A percentile compares a stretch with the other conserved stretches of the same genome.
These are phyloP conservation scores for Curvularia verruculosa DNA, from an alignment of 2,329 filamentous ascomycete species.

Conservation along the genomic window DNA sequence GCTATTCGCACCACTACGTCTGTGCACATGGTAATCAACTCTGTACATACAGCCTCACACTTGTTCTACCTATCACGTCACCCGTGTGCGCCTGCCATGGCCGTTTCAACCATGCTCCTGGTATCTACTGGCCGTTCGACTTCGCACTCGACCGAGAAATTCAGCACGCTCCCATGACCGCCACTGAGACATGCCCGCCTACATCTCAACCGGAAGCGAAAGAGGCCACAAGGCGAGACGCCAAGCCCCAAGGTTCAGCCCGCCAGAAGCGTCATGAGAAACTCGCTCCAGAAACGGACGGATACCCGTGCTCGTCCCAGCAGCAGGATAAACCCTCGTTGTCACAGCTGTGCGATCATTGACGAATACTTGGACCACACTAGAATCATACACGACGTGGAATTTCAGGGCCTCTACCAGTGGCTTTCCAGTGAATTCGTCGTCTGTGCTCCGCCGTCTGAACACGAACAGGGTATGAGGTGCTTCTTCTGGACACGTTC, in stretches of 20 bases:
- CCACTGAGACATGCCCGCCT: too few species aligned
- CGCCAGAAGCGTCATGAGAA: background rate
- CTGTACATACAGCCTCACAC: too few species aligned
- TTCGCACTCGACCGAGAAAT: too few species aligned
- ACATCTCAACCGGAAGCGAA: background rate
- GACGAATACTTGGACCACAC: background rate
- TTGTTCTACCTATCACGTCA: too few species aligned
- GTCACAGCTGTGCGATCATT: background rate
- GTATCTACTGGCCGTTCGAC: too few species aligned
- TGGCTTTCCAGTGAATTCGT: background rate
- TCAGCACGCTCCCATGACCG: too few species aligned
- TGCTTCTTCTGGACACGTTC: background rate
- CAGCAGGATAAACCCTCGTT: background rate
- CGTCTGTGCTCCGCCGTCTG: background rate
- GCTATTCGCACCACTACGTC: too few species aligned
- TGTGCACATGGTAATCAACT: background rate
- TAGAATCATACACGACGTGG: background rate
- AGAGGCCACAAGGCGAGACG: background rate
- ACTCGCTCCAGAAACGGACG: background rate
- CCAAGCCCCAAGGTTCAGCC: background rate
- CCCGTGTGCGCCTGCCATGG: too few species aligned
- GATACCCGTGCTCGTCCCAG: background rate
- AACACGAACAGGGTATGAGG: background rate
- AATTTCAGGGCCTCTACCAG: background rate
- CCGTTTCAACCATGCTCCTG: too few species aligned